phyloP scores from a whole-genome alignment of 2,329 filamentous ascomycete species.

The Colletotrichum nymphaeae region DNA sequence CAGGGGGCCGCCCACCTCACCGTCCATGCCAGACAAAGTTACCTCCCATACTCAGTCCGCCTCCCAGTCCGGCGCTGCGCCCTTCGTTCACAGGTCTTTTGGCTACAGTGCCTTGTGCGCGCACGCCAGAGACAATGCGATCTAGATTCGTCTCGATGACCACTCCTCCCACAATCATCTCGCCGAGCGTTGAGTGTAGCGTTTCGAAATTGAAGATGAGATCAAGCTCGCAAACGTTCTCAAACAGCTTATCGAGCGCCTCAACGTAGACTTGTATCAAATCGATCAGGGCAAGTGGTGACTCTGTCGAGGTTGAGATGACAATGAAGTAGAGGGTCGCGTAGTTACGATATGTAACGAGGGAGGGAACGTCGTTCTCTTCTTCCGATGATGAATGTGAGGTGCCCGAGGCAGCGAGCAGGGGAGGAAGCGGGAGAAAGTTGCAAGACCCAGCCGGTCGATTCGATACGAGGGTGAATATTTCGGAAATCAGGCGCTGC shows the following conservation, averaged over 20 bases:
- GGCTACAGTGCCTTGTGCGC: constrained; percentile 79
- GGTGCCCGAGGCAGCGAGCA: constrained; percentile 72
- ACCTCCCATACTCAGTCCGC: constrained; percentile 66
- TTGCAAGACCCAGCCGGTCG: constrained; percentile 94
- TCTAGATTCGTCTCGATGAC: constrained; percentile 94
- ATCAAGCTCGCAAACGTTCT: constrained; percentile 98
- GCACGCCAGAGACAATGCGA: constrained; percentile 87
- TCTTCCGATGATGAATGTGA: constrained; percentile 73
- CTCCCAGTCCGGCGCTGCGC: constrained; percentile 56
- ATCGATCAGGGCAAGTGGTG: constrained; percentile 93
- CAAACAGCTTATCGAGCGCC: constrained; percentile 91
- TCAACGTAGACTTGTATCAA: constrained; percentile 99
- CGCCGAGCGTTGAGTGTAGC: constrained; percentile 86
- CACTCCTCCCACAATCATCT: constrained; percentile 96
- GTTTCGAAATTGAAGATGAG: constrained; percentile 99
- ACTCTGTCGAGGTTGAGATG: constrained; percentile 96
- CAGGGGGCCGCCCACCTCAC: constrained; percentile 38
- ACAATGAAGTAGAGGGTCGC: constrained; percentile 99
- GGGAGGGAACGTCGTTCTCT: constrained; percentile 89
- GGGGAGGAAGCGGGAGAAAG: constrained; percentile 84
- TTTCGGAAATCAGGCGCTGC: constrained; percentile 95
- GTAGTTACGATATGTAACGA: constrained; percentile 98
- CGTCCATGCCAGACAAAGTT: constrained; percentile 67
- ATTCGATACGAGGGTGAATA: constrained; percentile 95
- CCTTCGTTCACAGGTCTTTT: constrained; percentile 84